phyloP scores from a whole-genome alignment of 306 rosid species.

The Gynostemma pentaphyllum region DNA sequence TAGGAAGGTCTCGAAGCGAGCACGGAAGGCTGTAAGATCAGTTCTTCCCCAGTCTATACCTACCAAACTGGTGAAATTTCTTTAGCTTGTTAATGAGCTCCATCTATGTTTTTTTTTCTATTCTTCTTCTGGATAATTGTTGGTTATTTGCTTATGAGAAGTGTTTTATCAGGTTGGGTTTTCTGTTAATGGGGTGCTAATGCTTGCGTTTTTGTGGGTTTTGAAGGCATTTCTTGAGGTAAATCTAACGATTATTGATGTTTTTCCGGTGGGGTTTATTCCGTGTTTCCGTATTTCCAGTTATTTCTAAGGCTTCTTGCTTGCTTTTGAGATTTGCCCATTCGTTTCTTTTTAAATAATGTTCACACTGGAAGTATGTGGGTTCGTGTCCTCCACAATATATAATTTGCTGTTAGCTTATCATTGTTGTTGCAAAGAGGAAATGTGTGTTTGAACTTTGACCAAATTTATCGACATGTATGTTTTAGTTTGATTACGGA shows the following conservation, averaged over 20 bases:
- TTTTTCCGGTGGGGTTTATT: not conserved
- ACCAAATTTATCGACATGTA: not conserved
- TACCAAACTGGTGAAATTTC: conserved; percentile 36
- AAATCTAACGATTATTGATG: not conserved
- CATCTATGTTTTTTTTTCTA: not conserved
- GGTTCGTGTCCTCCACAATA: not conserved
- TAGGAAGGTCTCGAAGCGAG: conserved; percentile 51
- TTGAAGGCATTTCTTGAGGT: conserved; percentile 77
- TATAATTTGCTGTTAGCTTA: not conserved
- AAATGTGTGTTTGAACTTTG: not conserved
- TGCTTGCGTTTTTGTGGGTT: conserved; percentile 60
- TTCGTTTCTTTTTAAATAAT: too few species aligned
- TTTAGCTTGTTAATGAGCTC: not conserved
- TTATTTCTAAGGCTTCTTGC: not conserved
- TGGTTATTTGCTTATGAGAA: not conserved
- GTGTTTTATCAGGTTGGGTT: conserved; percentile 36
- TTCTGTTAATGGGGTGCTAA: conserved; percentile 55
- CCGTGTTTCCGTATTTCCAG: not conserved
- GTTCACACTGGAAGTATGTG: not conserved
- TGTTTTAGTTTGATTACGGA: not conserved
- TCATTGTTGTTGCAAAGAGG: not conserved
- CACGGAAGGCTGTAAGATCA: conserved; percentile 57
- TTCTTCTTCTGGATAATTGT: not conserved
- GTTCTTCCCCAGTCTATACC: conserved; percentile 60
- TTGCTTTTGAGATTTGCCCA: not conserved